Base-by-base conservation (phyloP, 257 asterid genomes). In the Echium plantagineum region DNA sequence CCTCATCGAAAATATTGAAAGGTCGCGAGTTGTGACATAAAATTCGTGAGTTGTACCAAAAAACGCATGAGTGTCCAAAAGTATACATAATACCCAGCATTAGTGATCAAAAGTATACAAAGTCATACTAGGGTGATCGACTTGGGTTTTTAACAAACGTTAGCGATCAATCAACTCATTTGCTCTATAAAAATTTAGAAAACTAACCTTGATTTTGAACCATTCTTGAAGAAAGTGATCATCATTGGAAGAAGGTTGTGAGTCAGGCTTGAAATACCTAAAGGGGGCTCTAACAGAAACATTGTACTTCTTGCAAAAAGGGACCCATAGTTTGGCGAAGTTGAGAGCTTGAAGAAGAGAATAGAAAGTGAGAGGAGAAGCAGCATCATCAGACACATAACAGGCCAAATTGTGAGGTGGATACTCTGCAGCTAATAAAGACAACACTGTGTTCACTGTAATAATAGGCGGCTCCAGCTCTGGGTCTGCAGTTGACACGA, bases 341-440 rank as follows among this genome's bases (percentile, higher is more conserved):
- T 72, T 57, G 0, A 73, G 52, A 21, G 81, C 73, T 66, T 76
- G 62, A 15, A 69, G 60, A 6, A 76, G 78, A 59, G 71, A 69
- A 22, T 62, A 76, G 56, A 55, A 76, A 1, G 78, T 76, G 30
- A 69, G 46, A 35, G 72, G 70, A 1, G 81, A 76, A 35, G 75
- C 73, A 30, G 71, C 78, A 54, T 76, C 81, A 55, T 76, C 81
- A 0, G 78, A 76, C 5, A 72, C 71, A 46, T 76, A 72, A 42
- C 78, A 76, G 20, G 81, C 78, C 52, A 76, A 5, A 26, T 69
- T 76, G 28, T 69, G 28, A 15, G 62, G 63, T 9, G 78, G 81
- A 69, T 76, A 76, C 62, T 76, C 75, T 16, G 72, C 69, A 1
- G 78, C 72, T 56, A 76, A 63, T 10, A 76, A 62, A 0, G 81